Conservation (phyloP, 1,139 yeast species). For the Saccharomycopsis hybrid region DNA sequence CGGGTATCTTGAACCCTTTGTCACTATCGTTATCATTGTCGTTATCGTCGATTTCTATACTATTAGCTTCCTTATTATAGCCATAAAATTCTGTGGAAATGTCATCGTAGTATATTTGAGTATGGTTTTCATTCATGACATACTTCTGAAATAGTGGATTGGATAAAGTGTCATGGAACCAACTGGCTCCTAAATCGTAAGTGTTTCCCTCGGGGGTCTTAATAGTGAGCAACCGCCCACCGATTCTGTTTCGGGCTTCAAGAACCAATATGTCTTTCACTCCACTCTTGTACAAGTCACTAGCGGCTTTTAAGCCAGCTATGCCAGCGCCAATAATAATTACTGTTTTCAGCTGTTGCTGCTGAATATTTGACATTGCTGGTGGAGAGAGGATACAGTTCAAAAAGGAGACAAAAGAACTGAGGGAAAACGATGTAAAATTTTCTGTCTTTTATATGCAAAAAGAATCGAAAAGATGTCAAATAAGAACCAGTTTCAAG, state of each 20-base stretch:
- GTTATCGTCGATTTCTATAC: background rate
- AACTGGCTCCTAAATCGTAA: slow-evolving; percentile 80
- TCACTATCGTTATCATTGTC: slow-evolving; percentile 26
- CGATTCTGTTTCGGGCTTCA: slow-evolving; percentile 54
- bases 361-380: no score
- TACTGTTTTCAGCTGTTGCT: slow-evolving; percentile 27
- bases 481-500: no score
- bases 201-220: slow-evolving; percentile 20
- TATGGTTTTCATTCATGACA: slow-evolving; percentile 26
- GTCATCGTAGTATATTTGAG: slow-evolving; percentile 22
- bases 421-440: no score
- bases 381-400: no score
- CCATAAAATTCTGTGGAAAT: slow-evolving; percentile 24
- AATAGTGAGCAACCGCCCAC: slow-evolving; percentile 49
- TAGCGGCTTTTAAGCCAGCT: slow-evolving; percentile 74
- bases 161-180: slow-evolving; percentile 79
- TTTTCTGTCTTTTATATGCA: no score
- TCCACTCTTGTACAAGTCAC: slow-evolving; percentile 41
- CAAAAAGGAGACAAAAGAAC: no score
- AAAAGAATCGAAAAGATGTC: no score
- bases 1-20: slow-evolving; percentile 30
- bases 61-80: slow-evolving; percentile 29
- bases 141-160: slow-evolving; percentile 61
- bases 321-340: slow-evolving; percentile 77
- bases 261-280: slow-evolving; percentile 41